Conservation (phyloP, 1,284 basidiomycete genomes). For the Marasmius sp. region DNA sequence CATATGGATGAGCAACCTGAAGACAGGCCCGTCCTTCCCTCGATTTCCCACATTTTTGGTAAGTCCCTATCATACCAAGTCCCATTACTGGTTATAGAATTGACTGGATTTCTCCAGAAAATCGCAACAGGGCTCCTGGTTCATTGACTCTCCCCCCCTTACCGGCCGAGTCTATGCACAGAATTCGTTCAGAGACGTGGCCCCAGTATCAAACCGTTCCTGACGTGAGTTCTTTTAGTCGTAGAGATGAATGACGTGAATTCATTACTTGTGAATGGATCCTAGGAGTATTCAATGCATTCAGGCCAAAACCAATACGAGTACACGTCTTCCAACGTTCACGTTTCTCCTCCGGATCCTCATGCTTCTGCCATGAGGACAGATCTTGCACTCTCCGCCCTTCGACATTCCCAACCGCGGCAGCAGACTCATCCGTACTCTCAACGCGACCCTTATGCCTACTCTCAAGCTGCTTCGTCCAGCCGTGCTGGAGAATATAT, state of each 20-base stretch:
- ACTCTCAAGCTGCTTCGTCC: not conserved
- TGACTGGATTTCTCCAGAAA: slow-evolving; percentile 3
- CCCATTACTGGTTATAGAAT: not conserved
- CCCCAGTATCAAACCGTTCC: slow-evolving; percentile 6
- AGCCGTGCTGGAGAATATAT: not conserved
- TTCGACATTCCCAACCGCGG: not conserved
- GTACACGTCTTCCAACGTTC: slow-evolving; percentile 1
- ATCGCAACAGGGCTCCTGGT: slow-evolving; percentile 9
- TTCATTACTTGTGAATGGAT: not conserved
- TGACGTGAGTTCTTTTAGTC: not conserved
- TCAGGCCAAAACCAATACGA: not conserved
- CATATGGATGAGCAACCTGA: slow-evolving; percentile 12
- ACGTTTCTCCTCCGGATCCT: slow-evolving; percentile 8
- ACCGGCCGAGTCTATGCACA: not conserved
- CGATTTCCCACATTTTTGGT: slow-evolving; percentile 26
- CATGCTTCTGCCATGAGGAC: slow-evolving; percentile 13
- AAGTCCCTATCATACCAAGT: not conserved
- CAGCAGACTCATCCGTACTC: not conserved
- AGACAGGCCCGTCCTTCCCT: slow-evolving; percentile 22
- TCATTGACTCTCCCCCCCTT: slow-evolving; percentile 22
- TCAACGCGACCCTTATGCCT: not conserved
- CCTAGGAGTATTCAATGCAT: not conserved
- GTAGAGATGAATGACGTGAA: not conserved
- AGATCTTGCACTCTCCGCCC: slow-evolving; percentile 11
- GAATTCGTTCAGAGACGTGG: slow-evolving; percentile 8